Evolutionary conservation across 2,329 filamentous ascomycete species (phyloP), one percentile per base, ranked within the genome.

Genomic region (Pseudopyrenochaeta lycopersici): DNA sequence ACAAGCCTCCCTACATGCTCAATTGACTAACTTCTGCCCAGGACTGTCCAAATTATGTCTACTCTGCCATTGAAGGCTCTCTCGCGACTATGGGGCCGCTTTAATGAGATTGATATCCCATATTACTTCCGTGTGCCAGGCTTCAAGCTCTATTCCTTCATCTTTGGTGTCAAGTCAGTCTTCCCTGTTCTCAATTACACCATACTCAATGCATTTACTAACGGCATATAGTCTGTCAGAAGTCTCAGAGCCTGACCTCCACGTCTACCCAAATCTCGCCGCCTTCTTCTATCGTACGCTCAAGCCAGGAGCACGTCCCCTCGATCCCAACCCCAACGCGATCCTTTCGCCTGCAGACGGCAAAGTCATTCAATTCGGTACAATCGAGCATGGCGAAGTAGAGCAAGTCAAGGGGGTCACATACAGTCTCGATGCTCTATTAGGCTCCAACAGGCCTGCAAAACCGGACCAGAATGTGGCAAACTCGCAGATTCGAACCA

Each of bases 401-500:
- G 95, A 99, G 76, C 95, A 99, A 78, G 94, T 99, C 60, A 99
- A 99, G 78, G 95, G 95, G 55, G 95, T 99, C 84, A 99, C 95
- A 1, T 99, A 99, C 78, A 96, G 89, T 63, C 85, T 99, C 49
- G 95, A 99, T 73, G 93, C 95, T 7, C 84, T 99, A 1, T 84
- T 99, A 1, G 95, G 95, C 46, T 76, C 76, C 43, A 62, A 61
- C 30, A 64, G 66, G 17, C 74, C 62, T 52, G 75, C 73, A 2
- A 67, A 54, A 57, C 87, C 85, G 60, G 81, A 82, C 56, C 67
- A 58, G 30, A 63, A 62, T 33, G 45, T 63, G 12, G 62, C 56
- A 23, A 57, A 67, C 58, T 60, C 63, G 4, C 58, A 70, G 33
- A 47, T 63, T 12, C 41, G 49, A 51, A 38, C 67, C 18, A 63